Percentiles rank a stretch among this genome's conserved stretches.
Conservation (phyloP, 2,329 filamentous ascomycete genomes). For the Shiraia sp. region DNA sequence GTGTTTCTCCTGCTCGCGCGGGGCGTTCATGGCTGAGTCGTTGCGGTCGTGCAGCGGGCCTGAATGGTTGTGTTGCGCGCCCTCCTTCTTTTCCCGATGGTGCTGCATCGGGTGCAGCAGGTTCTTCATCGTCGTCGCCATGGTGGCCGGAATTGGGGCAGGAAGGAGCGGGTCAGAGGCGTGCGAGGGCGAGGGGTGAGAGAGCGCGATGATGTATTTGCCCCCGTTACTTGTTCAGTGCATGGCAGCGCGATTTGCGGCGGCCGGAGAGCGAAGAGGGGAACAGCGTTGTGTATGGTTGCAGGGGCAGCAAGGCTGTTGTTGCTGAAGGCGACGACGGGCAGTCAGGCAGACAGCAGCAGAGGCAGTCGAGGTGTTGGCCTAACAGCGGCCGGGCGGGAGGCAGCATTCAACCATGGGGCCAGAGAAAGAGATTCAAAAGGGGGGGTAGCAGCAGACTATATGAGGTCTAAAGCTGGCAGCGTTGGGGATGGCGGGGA, state of each 20-base stretch:
- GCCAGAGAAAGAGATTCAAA: conserved; percentile 13
- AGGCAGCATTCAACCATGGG: conserved; percentile 28
- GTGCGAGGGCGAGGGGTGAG: conserved; percentile 12
- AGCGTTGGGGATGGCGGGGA: conserved; percentile 27
- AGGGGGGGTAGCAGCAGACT: neutral
- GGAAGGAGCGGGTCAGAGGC: conserved; percentile 11
- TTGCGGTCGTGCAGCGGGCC: conserved; percentile 35
- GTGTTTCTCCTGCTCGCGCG: conserved; percentile 53
- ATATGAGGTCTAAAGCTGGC: neutral
- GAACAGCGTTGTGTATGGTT: neutral
- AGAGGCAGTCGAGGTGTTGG: conserved; percentile 13
- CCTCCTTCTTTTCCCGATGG: conserved; percentile 32
- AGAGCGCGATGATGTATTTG: neutral
- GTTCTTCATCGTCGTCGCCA: conserved; percentile 44
- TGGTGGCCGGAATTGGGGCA: conserved; percentile 17
- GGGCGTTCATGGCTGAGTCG: conserved; percentile 41
- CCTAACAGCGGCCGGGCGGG: conserved; percentile 22
- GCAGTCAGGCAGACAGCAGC: neutral
- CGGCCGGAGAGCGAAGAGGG: no score
- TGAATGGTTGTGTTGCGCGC: conserved; percentile 18
- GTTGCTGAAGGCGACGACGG: neutral
- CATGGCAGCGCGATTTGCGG: conserved; percentile 13
- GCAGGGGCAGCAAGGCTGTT: neutral
- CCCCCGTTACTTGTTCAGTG: conserved; percentile 10
- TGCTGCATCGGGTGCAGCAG: conserved; percentile 42